Evolutionary conservation across 192 early-diverging fungal genomes (phyloP).

Genomic region (Backusella parvicylindrica): DNA sequence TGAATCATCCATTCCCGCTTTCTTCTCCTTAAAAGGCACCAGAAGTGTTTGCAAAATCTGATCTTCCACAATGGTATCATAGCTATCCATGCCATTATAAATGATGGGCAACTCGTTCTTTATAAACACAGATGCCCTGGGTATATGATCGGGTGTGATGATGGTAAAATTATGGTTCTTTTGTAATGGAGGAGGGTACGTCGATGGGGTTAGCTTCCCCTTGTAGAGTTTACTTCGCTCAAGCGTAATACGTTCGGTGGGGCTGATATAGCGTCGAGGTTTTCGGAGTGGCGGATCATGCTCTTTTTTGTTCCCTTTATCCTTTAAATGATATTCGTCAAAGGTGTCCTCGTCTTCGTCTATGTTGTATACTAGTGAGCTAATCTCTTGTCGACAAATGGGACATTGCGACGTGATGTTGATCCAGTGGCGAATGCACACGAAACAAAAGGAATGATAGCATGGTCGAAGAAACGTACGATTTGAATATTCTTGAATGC

Average conservation of each 20-base stretch:
- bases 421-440: slow-evolving; percentile 27
- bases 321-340: slow-evolving; percentile 17
- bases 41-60: slow-evolving; percentile 7
- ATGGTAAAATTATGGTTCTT: background rate
- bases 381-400: slow-evolving; percentile 17
- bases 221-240: slow-evolving; percentile 12
- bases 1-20: slow-evolving; percentile 7
- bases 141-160: slow-evolving; percentile 18
- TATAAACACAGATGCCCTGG: background rate
- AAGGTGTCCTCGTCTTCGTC: slow-evolving; percentile 20
- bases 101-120: background rate
- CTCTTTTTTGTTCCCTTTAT: background rate
- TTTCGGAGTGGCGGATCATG: background rate
- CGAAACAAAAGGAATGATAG: slow-evolving; percentile 30
- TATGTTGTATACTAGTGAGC: slow-evolving; percentile 16
- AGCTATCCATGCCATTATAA: background rate
- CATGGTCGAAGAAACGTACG: slow-evolving; percentile 24
- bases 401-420: slow-evolving; percentile 22
- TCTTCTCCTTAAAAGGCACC: slow-evolving; percentile 1
- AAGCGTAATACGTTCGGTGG: background rate
- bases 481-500: slow-evolving; percentile 20
- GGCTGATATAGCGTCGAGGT: background rate
- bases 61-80: slow-evolving; percentile 15
- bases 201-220: background rate
- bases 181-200: slow-evolving; percentile 4